Evolutionary conservation across 495 filamentous ascomycete species (phyloP), one percentile per base, ranked within the genome.

Genomic region (Annulohypoxylon moriforme): DNA sequence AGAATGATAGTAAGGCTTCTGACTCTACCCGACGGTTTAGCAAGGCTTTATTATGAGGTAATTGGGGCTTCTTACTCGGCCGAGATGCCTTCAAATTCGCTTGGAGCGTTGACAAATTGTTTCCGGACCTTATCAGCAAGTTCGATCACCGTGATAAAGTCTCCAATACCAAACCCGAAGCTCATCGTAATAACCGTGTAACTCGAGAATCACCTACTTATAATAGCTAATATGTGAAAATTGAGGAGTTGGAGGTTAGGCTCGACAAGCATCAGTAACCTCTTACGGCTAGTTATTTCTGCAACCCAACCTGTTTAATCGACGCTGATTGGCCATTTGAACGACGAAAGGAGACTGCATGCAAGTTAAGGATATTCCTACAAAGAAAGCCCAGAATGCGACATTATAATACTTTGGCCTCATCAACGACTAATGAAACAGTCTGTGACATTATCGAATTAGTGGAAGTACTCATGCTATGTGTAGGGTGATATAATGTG

Each of bases 161-260:
- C 77, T 33, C 75, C 68, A 20, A 79, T 47, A 40, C 71, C 63
- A 46, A 76, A 79, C 22, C 77, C 78, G 62, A 80, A 78, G 55
- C 77, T 80, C 78, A 80, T 81, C 55, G 33, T 34, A 1, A 33
- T 31, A 7, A 6, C 14, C 24, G 49, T 20, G 25, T 50, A 20
- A 38, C n/a, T 27, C 4, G 2, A 33, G 2, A 14, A 20, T 20
- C 7, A 9, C 38, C 10, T 38, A 2, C 10, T 33, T 1, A 0
- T 36, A 11, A 14, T 44, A 13, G 25, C 6, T 18, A 29, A 25
- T 31, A 33, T 4, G 24, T 14, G 50, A 33, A 1, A 3, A 33
- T 18, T 50, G 1, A 13, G 27, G 46, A 50, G 46, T 4, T n/a
- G 9, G 20, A 8, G 10, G 46, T 50, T 9, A 50, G 22, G 46